phyloP scores from a whole-genome alignment of 2,329 filamentous ascomycete genomes.

The Celoporthe dispersa region DNA sequence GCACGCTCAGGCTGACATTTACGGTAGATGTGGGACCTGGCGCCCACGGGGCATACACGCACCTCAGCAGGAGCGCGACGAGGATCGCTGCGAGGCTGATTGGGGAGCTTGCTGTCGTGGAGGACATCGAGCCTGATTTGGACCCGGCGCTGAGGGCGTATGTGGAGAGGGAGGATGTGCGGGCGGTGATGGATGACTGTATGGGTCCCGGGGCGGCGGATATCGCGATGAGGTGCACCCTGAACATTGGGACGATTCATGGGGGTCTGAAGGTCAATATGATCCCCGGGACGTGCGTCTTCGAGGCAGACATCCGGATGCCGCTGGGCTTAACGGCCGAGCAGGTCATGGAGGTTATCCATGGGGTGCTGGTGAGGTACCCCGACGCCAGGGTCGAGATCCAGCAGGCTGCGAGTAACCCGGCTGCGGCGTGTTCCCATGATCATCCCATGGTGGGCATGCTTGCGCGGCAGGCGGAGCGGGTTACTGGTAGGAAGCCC shows the following conservation, averaged over 20 bases:
- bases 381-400: conserved; percentile 36
- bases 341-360: conserved; percentile 37
- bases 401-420: conserved; percentile 42
- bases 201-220: conserved; percentile 43
- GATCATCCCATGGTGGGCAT: conserved; percentile 40
- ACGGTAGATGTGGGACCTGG: conserved; percentile 38
- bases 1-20: conserved; percentile 45
- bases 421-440: conserved; percentile 37
- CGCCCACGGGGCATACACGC: conserved; percentile 46
- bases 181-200: conserved; percentile 39
- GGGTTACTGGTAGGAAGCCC: conserved; percentile 16
- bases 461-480: conserved; percentile 36
- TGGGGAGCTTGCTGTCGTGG: conserved; percentile 20
- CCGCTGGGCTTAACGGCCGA: conserved; percentile 42
- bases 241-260: conserved; percentile 46
- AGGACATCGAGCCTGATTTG: conserved; percentile 19
- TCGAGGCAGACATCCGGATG: conserved; percentile 46
- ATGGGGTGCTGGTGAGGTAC: conserved; percentile 36
- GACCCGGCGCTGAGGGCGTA: conserved; percentile 35
- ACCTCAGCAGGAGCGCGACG: conserved; percentile 44
- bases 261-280: conserved; percentile 49
- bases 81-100: conserved; percentile 37
- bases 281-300: conserved; percentile 43
- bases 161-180: conserved; percentile 38
- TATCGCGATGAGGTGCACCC: conserved; percentile 40